Conservation (phyloP, 768 basidiomycete genomes). For the Suillus subaureus region DNA sequence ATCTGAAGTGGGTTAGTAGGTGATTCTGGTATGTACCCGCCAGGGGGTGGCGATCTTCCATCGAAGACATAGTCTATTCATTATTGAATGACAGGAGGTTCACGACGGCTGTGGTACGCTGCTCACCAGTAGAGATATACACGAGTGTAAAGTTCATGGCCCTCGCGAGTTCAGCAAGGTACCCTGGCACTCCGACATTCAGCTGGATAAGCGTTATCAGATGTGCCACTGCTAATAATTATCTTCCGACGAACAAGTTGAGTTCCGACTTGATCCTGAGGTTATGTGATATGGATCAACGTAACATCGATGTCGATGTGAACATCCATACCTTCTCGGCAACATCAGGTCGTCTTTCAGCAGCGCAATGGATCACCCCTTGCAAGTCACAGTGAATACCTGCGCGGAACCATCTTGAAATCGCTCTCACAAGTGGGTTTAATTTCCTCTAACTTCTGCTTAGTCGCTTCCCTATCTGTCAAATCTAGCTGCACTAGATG, state of each 20-base stretch:
- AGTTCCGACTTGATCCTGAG: slow-evolving; percentile 69
- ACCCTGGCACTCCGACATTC: slow-evolving; percentile 75
- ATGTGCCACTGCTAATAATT: background rate
- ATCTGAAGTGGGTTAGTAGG: slow-evolving; percentile 82
- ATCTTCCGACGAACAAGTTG: slow-evolving; percentile 49
- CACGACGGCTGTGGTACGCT: slow-evolving; percentile 11
- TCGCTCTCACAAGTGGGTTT: slow-evolving; percentile 68
- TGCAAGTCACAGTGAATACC: slow-evolving; percentile 12
- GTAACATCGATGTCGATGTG: background rate
- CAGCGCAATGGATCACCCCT: slow-evolving; percentile 96
- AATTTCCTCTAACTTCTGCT: slow-evolving; percentile 54
- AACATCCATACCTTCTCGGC: slow-evolving; percentile 73
- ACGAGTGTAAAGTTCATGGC: slow-evolving; percentile 69
- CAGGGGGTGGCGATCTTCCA: slow-evolving; percentile 76
- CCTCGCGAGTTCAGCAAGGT: slow-evolving; percentile 69
- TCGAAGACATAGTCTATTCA: slow-evolving; percentile 91
- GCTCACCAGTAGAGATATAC: slow-evolving; percentile 88
- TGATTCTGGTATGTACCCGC: slow-evolving; percentile 66
- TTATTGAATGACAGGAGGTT: slow-evolving; percentile 9
- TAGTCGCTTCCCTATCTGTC: slow-evolving; percentile 55
- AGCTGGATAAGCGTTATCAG: slow-evolving; percentile 47
- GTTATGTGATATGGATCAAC: slow-evolving; percentile 1
- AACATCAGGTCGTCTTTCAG: slow-evolving; percentile 90
- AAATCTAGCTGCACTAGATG: slow-evolving; percentile 69
- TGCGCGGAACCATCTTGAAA: background rate